phyloP scores from a whole-genome alignment of 805 yeast genomes.

The Kazachstania martiniae region DNA sequence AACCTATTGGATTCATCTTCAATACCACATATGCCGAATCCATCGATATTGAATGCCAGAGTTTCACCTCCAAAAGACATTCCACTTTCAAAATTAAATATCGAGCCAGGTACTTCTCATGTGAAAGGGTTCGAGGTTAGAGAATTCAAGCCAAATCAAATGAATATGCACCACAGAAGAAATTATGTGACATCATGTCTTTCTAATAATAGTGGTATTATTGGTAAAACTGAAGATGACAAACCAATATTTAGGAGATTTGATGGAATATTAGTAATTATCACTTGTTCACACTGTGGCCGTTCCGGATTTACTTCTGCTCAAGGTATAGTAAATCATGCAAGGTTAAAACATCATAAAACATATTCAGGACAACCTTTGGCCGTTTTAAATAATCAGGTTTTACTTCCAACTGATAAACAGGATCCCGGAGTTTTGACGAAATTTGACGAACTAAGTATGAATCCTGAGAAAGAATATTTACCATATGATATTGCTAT shows the following conservation, averaged over 20 bases:
- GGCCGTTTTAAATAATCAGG: slow-evolving; percentile 60
- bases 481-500: slow-evolving; percentile 22
- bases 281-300: slow-evolving; percentile 58
- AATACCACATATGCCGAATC: slow-evolving; percentile 2
- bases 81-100: not conserved
- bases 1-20: slow-evolving; percentile 9
- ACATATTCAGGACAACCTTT: slow-evolving; percentile 64
- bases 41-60: not conserved
- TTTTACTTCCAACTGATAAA: slow-evolving; percentile 29
- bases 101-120: not conserved
- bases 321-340: slow-evolving; percentile 72
- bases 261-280: slow-evolving; percentile 59
- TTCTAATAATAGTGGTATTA: slow-evolving; percentile 39
- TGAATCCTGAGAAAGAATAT: slow-evolving; percentile 20
- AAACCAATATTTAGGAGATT: slow-evolving; percentile 52
- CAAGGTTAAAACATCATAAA: slow-evolving; percentile 61
- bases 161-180: slow-evolving; percentile 24
- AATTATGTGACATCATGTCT: slow-evolving; percentile 30
- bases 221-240: slow-evolving; percentile 29
- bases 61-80: no score
- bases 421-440: slow-evolving; percentile 18
- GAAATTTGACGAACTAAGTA: slow-evolving; percentile 18
- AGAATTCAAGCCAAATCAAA: slow-evolving; percentile 14
- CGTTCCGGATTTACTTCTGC: slow-evolving; percentile 66
- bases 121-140: slow-evolving; percentile 7